Percentiles rank a stretch among this genome's conserved stretches.
phyloP scores from a whole-genome alignment of 495 filamentous ascomycete species.

The Ascobolus immersus region DNA sequence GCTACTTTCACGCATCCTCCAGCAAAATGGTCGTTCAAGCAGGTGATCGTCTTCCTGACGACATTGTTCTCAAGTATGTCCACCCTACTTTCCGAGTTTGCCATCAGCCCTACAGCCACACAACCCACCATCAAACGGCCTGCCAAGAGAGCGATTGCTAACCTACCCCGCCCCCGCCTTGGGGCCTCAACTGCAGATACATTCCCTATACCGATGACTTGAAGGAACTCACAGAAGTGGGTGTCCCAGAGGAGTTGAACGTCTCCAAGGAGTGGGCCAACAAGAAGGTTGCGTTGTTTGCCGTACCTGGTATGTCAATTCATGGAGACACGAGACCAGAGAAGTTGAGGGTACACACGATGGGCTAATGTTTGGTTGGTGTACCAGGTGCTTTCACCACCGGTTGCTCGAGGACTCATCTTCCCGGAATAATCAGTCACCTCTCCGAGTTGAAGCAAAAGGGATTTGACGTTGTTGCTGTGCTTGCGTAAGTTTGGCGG shows the following conservation, averaged over 20 bases:
- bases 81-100: too few species aligned
- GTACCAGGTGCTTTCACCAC: slow-evolving; percentile 67
- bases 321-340: not conserved
- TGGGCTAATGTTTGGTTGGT: not conserved
- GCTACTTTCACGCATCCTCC: too few species aligned
- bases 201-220: slow-evolving; percentile 41
- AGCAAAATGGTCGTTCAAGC: too few species aligned
- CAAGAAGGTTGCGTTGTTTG: slow-evolving; percentile 81
- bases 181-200: too few species aligned
- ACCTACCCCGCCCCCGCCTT: too few species aligned
- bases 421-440: slow-evolving; percentile 64
- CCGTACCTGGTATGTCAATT: slow-evolving; percentile 40
- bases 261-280: slow-evolving; percentile 63
- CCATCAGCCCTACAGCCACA: too few species aligned
- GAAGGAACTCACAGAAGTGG: slow-evolving; percentile 43
- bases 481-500: too few species aligned
- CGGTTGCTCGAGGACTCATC: slow-evolving; percentile 64
- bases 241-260: slow-evolving; percentile 52
- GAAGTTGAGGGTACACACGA: not conserved
- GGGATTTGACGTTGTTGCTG: slow-evolving; percentile 64
- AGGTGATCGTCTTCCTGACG: too few species aligned
- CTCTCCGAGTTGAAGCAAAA: slow-evolving; percentile 46
- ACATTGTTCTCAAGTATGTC: too few species aligned
- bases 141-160: too few species aligned
- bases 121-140: too few species aligned